A percentile compares a stretch with the other conserved stretches of the same genome.
These are phyloP conservation scores for Odontarrhena argentea DNA, from an alignment of 345 rosid species.

Conservation along the genomic window DNA sequence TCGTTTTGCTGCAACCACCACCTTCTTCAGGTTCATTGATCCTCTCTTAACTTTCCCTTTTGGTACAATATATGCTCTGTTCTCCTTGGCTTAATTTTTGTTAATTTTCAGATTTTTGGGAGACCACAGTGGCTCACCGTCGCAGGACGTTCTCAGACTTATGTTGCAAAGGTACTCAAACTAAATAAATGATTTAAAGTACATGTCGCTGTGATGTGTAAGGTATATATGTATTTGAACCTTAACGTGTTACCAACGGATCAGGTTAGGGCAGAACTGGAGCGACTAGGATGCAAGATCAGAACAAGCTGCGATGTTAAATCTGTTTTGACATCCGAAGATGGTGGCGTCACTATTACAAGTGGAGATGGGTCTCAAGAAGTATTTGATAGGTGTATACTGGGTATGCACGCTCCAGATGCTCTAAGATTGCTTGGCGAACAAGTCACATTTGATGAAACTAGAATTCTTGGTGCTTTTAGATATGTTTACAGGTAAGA, in stretches of 20 bases:
- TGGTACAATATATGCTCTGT: background rate
- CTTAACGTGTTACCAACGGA: background rate
- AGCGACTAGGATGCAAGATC: conserved; percentile 59
- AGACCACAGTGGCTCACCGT: conserved; percentile 86
- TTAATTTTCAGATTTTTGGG: conserved; percentile 55
- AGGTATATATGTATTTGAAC: background rate
- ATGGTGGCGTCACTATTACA: conserved; percentile 48
- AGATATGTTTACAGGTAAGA: conserved; percentile 67
- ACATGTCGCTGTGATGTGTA: background rate
- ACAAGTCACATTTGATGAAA: conserved; percentile 62
- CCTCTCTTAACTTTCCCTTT: background rate
- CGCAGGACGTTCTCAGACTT: conserved; percentile 54
- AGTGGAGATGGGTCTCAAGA: conserved; percentile 51
- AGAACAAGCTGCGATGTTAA: conserved; percentile 53
- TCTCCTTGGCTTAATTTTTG: background rate
- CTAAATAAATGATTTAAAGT: background rate
- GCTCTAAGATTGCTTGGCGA: conserved; percentile 60
- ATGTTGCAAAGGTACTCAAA: conserved; percentile 54
- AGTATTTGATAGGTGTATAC: conserved; percentile 49
- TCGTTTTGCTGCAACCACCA: conserved; percentile 75
- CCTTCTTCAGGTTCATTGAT: conserved; percentile 62
- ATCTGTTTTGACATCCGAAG: conserved; percentile 47
- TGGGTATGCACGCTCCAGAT: conserved; percentile 70
- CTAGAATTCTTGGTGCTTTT: conserved; percentile 74
- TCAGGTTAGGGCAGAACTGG: conserved; percentile 63